A percentile compares a stretch with the other conserved stretches of the same genome.
These are phyloP conservation scores for Aspergillus nanangensis DNA, from an alignment of 495 filamentous ascomycete species.

Conservation along the genomic window DNA sequence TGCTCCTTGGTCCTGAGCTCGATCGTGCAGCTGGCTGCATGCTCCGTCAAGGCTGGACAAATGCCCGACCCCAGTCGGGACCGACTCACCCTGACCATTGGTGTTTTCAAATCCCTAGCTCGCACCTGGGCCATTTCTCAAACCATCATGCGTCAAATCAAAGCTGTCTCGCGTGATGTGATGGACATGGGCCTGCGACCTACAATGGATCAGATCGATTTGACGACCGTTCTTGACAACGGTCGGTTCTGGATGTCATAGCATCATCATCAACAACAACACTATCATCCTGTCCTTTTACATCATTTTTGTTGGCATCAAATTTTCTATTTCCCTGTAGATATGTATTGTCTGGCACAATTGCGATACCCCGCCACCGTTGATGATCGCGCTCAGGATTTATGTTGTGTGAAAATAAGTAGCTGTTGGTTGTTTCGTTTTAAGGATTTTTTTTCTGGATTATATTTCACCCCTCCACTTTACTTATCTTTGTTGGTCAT, in stretches of 20 bases:
- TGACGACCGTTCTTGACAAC: constrained; percentile 33
- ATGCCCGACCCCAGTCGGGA: constrained; percentile 69
- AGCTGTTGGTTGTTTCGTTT: not conserved
- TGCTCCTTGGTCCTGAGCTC: constrained; percentile 65
- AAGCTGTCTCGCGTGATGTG: constrained; percentile 44
- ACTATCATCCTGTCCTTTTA: not conserved
- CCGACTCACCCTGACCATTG: constrained; percentile 75
- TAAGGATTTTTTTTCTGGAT: not conserved
- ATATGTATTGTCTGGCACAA: constrained; percentile 1
- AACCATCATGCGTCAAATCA: constrained; percentile 68
- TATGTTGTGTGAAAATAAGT: not conserved
- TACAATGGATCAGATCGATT: constrained; percentile 38
- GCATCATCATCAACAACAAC: constrained; percentile 2
- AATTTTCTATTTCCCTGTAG: not conserved
- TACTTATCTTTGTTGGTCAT: too few species aligned
- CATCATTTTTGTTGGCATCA: not conserved
- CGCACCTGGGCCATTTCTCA: constrained; percentile 75
- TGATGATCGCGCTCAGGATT: not conserved
- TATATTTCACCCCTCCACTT: too few species aligned
- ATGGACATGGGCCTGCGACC: constrained; percentile 41
- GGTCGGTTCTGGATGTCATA: constrained; percentile 35
- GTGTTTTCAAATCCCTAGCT: constrained; percentile 70
- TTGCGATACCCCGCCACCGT: constrained; percentile 1
- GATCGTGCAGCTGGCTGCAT: constrained; percentile 56
- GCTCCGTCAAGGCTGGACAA: constrained; percentile 65